Base-by-base conservation (phyloP, 176 grass and related monocot genomes). In the Eragrostis curvula region DNA sequence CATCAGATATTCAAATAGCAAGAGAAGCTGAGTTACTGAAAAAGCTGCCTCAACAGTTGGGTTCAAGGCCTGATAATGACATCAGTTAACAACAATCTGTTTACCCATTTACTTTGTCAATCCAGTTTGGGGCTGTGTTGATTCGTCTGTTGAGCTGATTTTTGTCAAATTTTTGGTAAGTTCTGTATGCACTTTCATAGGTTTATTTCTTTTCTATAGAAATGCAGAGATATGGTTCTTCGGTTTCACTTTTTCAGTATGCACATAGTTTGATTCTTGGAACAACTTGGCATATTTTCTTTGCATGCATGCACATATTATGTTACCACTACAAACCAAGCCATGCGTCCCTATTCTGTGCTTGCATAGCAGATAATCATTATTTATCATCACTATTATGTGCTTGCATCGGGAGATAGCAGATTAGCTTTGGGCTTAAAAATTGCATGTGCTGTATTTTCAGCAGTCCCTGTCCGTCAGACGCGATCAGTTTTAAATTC, bases 1-100 rank as follows among this genome's bases (percentile, higher is more conserved):
- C 96, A 89, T 93, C 96, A 83, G 96, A 99, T 83, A 92, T 96
- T 88, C 96, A 99, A 94, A 99, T 99, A 88, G 93, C 91, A 16
- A 91, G 96, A 83, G 96, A 99, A 94, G 89, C 96, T 79, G 96
- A 99, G 66, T 88, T 99, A 81, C 71, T 96, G 39, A 99, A 90
- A 80, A 99, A 90, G 70, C 47, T 91, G 60, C 91, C 90, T 51
- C 83, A 75, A 29, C 93, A 88, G 45, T 85, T 76, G 42, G 91
- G 81, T 77, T 66, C 77, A 76, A 96, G 90, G 73, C 87, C 80
- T 83, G 39, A 81, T 75, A 84, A 67, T 78, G 75, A 83, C 73
- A 88, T 95, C 81, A 93, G 81, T 84, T 97, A 87, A 97, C 88
- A 78, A 61, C 32, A 36, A 36, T 2, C 43, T 77, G 79, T 87